Percentiles rank a stretch among this genome's conserved stretches.
Conservation (phyloP, 768 basidiomycete species). For the Russula compacta region DNA sequence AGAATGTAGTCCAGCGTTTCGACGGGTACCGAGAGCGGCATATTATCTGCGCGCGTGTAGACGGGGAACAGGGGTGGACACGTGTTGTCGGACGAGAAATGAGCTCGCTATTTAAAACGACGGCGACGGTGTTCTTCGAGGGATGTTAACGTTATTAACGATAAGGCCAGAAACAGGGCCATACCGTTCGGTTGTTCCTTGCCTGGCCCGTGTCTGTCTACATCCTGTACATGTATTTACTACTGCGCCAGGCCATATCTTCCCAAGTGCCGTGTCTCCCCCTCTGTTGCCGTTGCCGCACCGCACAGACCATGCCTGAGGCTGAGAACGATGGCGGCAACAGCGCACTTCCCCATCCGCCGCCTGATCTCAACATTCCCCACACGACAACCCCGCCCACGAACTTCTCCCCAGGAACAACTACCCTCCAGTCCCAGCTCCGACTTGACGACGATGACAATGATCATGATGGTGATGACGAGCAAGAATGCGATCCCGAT, state of each 20-base stretch:
- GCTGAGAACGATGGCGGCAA: not conserved
- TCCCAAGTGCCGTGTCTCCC: not conserved
- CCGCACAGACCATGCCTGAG: not conserved
- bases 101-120: not conserved
- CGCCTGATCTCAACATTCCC: not conserved
- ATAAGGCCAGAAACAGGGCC: not conserved
- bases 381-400: not conserved
- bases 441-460: not conserved
- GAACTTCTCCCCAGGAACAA: not conserved
- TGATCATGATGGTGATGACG: constrained; percentile 12
- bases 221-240: not conserved
- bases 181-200: not conserved
- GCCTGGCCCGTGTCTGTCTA: not conserved
- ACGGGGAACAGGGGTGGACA: not conserved
- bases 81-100: not conserved
- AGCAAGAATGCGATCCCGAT: not conserved
- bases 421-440: not conserved
- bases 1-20: constrained; percentile 4
- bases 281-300: not conserved
- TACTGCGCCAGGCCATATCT: not conserved
- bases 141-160: not conserved
- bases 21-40: constrained; percentile 5
- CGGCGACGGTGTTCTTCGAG: no score
- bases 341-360: not conserved
- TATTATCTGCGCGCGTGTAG: not conserved